These are phyloP conservation scores for Gloeostereum incarnatum DNA, from an alignment of 768 basidiomycete species.

Conservation along the genomic window DNA sequence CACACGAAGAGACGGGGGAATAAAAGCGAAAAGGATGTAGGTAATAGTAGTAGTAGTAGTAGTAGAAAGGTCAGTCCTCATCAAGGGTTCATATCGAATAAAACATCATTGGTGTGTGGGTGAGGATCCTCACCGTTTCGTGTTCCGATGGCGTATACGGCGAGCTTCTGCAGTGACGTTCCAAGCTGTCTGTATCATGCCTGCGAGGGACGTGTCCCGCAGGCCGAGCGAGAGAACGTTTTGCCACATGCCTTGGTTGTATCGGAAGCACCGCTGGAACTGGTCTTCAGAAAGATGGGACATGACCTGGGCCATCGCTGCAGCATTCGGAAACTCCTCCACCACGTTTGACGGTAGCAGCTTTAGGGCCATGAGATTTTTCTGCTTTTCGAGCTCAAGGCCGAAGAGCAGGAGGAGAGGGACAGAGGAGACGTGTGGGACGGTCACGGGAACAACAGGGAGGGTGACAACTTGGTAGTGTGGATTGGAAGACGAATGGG, in stretches of 20 bases:
- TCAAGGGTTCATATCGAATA: no score
- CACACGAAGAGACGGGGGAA: no score
- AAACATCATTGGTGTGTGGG: no score
- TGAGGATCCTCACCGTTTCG: no score
- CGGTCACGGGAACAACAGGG: constrained; percentile 37
- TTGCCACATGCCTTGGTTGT: constrained; percentile 59
- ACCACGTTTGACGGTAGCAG: constrained; percentile 17
- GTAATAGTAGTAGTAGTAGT: no score
- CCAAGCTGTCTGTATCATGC: constrained; percentile 55
- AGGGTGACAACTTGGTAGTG: constrained; percentile 31
- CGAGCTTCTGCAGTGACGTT: constrained; percentile 65
- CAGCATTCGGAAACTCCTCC: constrained; percentile 53
- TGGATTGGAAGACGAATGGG: constrained; percentile 13
- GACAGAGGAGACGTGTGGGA: constrained; percentile 46
- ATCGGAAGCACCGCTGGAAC: constrained; percentile 23
- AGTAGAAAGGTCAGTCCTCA: no score
- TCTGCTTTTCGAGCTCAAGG: constrained; percentile 39
- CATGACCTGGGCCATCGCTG: constrained; percentile 47
- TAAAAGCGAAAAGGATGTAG: no score
- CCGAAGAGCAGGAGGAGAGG: constrained; percentile 52
- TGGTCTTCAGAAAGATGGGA: constrained; percentile 27
- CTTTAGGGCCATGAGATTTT: constrained; percentile 19
- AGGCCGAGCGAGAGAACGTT: constrained; percentile 51
- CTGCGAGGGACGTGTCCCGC: constrained; percentile 31
- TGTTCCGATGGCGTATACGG: constrained; percentile 22